phyloP scores from a whole-genome alignment of 1,284 basidiomycete species.

The Fomitopsis betulina region DNA sequence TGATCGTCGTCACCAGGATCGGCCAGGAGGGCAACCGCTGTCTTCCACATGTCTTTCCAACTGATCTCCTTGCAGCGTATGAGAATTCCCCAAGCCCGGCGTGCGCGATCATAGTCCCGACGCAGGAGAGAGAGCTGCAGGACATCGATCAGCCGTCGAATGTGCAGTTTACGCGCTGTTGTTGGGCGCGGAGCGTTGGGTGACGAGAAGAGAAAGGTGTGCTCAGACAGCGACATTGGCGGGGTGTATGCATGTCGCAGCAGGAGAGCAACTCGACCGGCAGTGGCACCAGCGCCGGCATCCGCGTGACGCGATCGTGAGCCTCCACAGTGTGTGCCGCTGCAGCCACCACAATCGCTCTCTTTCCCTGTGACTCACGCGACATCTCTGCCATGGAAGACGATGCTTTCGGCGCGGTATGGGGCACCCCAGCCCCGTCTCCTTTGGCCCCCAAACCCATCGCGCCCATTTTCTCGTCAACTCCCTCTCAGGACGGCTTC shows the following conservation, averaged over 20 bases:
- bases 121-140: slow-evolving; percentile 72
- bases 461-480: slow-evolving; percentile 19
- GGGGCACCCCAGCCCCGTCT: slow-evolving; percentile 48
- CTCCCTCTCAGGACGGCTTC: slow-evolving; percentile 44
- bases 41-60: slow-evolving; percentile 75
- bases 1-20: slow-evolving; percentile 17
- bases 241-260: not conserved
- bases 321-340: not conserved
- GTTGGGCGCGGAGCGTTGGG: slow-evolving; percentile 39
- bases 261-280: not conserved
- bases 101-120: slow-evolving; percentile 62
- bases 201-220: slow-evolving; percentile 53
- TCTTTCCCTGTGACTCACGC: not conserved
- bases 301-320: slow-evolving; percentile 4
- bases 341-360: not conserved
- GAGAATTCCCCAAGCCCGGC: slow-evolving; percentile 75
- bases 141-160: slow-evolving; percentile 70
- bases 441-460: slow-evolving; percentile 22
- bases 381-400: slow-evolving; percentile 48
- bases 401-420: slow-evolving; percentile 68
- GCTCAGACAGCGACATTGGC: slow-evolving; percentile 28
- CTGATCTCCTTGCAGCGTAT: slow-evolving; percentile 80
- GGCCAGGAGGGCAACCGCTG: slow-evolving; percentile 57
- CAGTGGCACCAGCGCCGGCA: no score
- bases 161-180: slow-evolving; percentile 61